Percentiles rank a stretch among this genome's conserved stretches.
Conservation (phyloP, 257 asterid species). For the Schizonepeta tenuifolia region DNA sequence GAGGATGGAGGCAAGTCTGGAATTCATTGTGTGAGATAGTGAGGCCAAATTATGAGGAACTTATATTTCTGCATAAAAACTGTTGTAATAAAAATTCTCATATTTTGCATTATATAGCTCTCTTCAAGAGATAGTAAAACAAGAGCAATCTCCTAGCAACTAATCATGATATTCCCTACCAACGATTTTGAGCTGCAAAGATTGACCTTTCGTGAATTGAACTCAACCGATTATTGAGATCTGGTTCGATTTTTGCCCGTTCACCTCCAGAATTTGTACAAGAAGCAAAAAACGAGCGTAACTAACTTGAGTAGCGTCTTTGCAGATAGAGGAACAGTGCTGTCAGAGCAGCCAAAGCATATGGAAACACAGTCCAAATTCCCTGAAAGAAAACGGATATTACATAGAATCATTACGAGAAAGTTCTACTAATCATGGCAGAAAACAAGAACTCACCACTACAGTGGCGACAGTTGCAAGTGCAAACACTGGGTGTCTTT, state of each 20-base stretch:
- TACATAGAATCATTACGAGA: slow-evolving; percentile 12
- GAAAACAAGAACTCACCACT: slow-evolving; percentile 53
- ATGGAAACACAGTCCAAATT: slow-evolving; percentile 82
- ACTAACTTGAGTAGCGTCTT: slow-evolving; percentile 50
- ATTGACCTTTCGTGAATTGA: not conserved
- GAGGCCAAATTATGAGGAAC: slow-evolving; percentile 29
- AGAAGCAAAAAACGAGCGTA: slow-evolving; percentile 18
- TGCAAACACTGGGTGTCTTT: slow-evolving; percentile 82
- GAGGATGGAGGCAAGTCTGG: slow-evolving; percentile 1
- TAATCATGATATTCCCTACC: slow-evolving; percentile 3
- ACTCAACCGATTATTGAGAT: slow-evolving; percentile 2
- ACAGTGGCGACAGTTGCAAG: slow-evolving; percentile 85
- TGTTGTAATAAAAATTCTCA: not conserved
- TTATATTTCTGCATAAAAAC: slow-evolving; percentile 15
- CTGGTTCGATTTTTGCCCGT: slow-evolving; percentile 5
- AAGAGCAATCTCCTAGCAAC: slow-evolving; percentile 21
- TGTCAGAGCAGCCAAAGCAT: slow-evolving; percentile 69
- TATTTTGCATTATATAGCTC: not conserved
- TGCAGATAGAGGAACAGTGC: slow-evolving; percentile 66
- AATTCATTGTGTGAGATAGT: not conserved
- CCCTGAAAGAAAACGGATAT: slow-evolving; percentile 52
- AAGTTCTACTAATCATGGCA: slow-evolving; percentile 22
- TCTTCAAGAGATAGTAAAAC: slow-evolving; percentile 6
- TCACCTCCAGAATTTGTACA: not conserved
- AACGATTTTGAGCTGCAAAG: slow-evolving; percentile 2